A percentile compares a stretch with the other conserved stretches of the same genome.
Evolutionary conservation across 2,329 filamentous ascomycete species (phyloP).

Genomic region (Aspergillus sclerotialis): DNA sequence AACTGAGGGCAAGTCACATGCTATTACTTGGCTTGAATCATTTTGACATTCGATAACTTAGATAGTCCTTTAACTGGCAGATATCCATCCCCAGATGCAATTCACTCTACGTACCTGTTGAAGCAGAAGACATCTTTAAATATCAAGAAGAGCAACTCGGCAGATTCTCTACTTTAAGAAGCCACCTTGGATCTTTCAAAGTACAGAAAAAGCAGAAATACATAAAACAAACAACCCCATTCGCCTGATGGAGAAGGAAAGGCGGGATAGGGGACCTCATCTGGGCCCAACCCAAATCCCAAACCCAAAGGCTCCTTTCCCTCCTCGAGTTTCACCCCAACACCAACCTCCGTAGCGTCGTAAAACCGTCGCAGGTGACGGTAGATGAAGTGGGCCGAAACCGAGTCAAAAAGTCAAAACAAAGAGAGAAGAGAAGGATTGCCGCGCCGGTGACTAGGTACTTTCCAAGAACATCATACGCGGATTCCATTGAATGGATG

Average conservation of each 20-base stretch:
- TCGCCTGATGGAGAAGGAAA: constrained; percentile 17
- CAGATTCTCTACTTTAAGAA: constrained; percentile 7
- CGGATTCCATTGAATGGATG: constrained; percentile 10
- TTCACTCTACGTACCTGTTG: no score
- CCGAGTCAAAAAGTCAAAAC: constrained; percentile 16
- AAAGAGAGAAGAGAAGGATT: constrained; percentile 7
- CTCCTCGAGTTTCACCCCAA: constrained; percentile 20
- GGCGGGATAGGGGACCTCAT: constrained; percentile 14
- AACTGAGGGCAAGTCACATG: constrained; percentile 4
- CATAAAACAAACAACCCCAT: constrained; percentile 24
- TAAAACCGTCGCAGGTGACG: constrained; percentile 17
- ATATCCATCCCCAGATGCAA: not conserved
- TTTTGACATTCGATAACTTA: not conserved
- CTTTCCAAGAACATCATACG: constrained; percentile 23
- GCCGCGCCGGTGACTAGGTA: constrained; percentile 14
- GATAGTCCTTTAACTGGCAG: not conserved
- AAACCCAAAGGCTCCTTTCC: constrained; percentile 5
- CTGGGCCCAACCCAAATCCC: constrained; percentile 10
- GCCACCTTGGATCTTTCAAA: constrained; percentile 8
- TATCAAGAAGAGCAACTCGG: not conserved
- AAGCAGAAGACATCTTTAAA: not conserved
- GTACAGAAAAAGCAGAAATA: constrained; percentile 18
- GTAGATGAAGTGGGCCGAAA: constrained; percentile 20
- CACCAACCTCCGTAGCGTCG: constrained; percentile 18
- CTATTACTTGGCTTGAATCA: not conserved